Evolutionary conservation across 2,329 filamentous ascomycete genomes (phyloP), one percentile per base, ranked within the genome.

Genomic region (Xylariales sp.): DNA sequence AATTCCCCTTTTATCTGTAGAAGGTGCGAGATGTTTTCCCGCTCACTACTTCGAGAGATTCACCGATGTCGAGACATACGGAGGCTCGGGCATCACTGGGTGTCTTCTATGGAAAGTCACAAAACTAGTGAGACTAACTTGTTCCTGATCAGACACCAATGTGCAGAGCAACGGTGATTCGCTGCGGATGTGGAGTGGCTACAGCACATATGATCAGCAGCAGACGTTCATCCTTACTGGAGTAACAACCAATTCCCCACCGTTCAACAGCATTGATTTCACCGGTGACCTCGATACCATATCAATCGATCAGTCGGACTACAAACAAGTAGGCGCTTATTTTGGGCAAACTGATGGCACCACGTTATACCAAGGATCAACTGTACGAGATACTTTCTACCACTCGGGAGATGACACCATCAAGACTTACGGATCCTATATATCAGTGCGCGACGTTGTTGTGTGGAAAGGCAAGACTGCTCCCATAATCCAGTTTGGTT

Each of bases 281-380:
- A 48, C 28, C 4, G 38, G 38, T n/a, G 38, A 40, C 14, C 7
- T 40, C 10, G 21, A 54, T 37, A 44, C 40, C 4, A 45, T 56
- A 20, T 44, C 48, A n/a, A 51, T 56, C 25, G 40, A 53, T 14
- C 49, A 50, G 8, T 53, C 42, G 2, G 62, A 65, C 40, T 64
- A 63, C 46, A 65, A 65, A 48, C 62, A 64, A 44, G 62, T 65
- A 22, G 62, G 62, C 8, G 57, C 61, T 9, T 65, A 57, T 44
- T 65, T 58, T 40, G 48, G 47, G 16, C 62, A 65, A 46, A 65
- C 62, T 1, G 62, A 65, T 45, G 62, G 62, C 15, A 57, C 54
- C 27, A 51, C 62, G 29, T 53, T 62, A 35, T 64, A 65, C 41
- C 42, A 59, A 0, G 55, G 55, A 28, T 50, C 53, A 10, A 25